phyloP scores from a whole-genome alignment of 106 monocot genomes.

The Posidonia australis region DNA sequence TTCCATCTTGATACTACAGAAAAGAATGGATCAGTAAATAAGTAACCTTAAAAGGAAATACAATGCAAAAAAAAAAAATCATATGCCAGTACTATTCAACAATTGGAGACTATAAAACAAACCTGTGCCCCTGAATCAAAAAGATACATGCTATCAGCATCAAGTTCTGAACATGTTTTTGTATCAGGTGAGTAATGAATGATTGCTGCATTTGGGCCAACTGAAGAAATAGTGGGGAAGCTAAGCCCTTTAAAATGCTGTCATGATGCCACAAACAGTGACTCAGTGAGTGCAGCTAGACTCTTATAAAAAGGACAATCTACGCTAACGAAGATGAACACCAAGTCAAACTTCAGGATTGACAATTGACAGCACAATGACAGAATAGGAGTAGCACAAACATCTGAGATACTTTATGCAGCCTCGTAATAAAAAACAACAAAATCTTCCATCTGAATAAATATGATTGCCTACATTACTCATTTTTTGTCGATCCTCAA shows the following conservation, averaged over 20 bases:
- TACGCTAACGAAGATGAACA: not conserved
- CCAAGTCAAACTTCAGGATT: not conserved
- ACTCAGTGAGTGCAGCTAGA: not conserved
- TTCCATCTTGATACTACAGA: conserved; percentile 94
- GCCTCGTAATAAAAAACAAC: no score
- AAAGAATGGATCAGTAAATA: conserved; percentile 3
- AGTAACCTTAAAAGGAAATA: no score
- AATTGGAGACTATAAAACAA: conserved; percentile 4
- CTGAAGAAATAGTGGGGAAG: conserved; percentile 97
- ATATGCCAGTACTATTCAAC: not conserved
- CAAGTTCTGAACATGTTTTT: conserved; percentile 80
- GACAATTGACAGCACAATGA: no score
- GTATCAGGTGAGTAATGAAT: conserved; percentile 75
- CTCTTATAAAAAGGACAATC: not conserved
- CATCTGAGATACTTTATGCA: no score
- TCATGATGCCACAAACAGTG: not conserved
- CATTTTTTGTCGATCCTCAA: no score
- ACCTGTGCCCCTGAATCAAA: conserved; percentile 99
- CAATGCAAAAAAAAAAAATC: not conserved
- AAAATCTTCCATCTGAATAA: no score
- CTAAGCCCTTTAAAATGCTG: conserved; percentile 92
- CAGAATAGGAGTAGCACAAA: no score
- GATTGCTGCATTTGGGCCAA: conserved; percentile 93
- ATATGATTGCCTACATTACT: no score
- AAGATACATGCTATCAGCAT: conserved; percentile 88